A percentile compares a stretch with the other conserved stretches of the same genome.
Evolutionary conservation across 2,329 filamentous ascomycete genomes (phyloP).

Genomic region (Trichoderma atrobrunneum): DNA sequence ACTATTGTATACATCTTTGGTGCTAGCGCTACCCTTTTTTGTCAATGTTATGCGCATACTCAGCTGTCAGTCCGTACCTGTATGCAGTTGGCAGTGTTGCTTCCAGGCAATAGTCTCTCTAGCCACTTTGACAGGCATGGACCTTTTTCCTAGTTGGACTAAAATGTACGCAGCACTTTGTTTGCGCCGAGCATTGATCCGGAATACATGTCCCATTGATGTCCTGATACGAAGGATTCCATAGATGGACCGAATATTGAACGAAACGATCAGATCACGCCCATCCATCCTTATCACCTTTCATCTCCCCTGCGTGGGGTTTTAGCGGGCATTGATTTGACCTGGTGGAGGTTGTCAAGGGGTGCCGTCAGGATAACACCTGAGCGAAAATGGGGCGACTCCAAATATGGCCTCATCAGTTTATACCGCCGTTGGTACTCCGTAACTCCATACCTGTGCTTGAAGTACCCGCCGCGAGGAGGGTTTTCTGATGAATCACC

Average conservation of each 20-base stretch:
- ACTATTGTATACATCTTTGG: not conserved
- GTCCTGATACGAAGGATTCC: not conserved
- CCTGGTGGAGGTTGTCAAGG: slow-evolving; percentile 2
- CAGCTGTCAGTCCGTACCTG: not conserved
- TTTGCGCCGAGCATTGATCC: slow-evolving; percentile 13
- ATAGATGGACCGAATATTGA: slow-evolving; percentile 5
- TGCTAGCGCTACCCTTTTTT: not conserved
- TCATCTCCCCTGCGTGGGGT: not conserved
- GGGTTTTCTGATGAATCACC: not conserved
- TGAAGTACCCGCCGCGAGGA: not conserved
- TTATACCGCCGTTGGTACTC: not conserved
- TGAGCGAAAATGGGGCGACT: slow-evolving; percentile 1
- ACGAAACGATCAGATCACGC: not conserved
- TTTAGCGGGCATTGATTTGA: slow-evolving; percentile 6
- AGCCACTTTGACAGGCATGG: not conserved
- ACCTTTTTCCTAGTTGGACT: not conserved
- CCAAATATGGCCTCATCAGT: not conserved
- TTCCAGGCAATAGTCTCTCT: not conserved
- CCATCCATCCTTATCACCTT: not conserved
- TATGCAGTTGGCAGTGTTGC: not conserved
- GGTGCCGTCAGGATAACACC: slow-evolving; percentile 9
- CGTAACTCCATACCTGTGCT: not conserved
- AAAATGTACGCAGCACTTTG: not conserved
- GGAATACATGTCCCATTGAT: not conserved
- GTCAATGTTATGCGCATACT: not conserved